phyloP scores from a whole-genome alignment of 257 asterid genomes.

The Capsicum rhomboideum region DNA sequence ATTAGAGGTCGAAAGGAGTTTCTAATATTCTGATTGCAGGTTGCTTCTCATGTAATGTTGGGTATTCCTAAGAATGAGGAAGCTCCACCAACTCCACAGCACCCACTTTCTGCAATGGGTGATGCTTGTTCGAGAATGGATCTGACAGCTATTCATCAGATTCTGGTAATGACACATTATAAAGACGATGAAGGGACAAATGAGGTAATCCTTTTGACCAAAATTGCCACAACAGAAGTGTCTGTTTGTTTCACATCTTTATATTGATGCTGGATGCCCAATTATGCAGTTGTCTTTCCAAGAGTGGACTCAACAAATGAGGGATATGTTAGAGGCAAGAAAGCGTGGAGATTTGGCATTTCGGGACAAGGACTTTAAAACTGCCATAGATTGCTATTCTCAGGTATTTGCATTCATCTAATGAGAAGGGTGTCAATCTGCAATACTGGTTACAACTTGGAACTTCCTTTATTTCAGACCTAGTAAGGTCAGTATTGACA shows the following conservation, averaged over 20 bases:
- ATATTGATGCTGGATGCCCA: background rate
- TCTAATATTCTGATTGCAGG: slow-evolving; percentile 30
- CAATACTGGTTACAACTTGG: background rate
- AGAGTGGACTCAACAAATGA: slow-evolving; percentile 99
- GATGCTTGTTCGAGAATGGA: slow-evolving; percentile 97
- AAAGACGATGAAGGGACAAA: slow-evolving; percentile 92
- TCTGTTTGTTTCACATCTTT: background rate
- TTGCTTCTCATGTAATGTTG: slow-evolving; percentile 84
- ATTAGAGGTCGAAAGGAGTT: background rate
- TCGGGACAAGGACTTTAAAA: slow-evolving; percentile 91
- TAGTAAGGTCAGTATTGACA: background rate
- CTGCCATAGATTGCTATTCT: slow-evolving; percentile 80
- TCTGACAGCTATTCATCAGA: slow-evolving; percentile 95
- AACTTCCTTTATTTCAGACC: background rate
- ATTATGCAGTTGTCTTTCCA: slow-evolving; percentile 76
- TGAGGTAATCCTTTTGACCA: slow-evolving; percentile 49
- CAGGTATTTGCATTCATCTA: slow-evolving; percentile 37
- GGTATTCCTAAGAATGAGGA: slow-evolving; percentile 84
- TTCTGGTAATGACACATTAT: slow-evolving; percentile 83
- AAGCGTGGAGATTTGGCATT: slow-evolving; percentile 95
- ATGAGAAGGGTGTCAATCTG: background rate
- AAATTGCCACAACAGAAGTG: background rate
- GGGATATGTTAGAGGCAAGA: slow-evolving; percentile 91
- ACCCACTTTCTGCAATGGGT: slow-evolving; percentile 89
- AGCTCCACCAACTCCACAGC: slow-evolving; percentile 87